A percentile compares a stretch with the other conserved stretches of the same genome.
Evolutionary conservation across 192 early-diverging fungal species (phyloP).

Genomic region (Linnemannia hyalina): DNA sequence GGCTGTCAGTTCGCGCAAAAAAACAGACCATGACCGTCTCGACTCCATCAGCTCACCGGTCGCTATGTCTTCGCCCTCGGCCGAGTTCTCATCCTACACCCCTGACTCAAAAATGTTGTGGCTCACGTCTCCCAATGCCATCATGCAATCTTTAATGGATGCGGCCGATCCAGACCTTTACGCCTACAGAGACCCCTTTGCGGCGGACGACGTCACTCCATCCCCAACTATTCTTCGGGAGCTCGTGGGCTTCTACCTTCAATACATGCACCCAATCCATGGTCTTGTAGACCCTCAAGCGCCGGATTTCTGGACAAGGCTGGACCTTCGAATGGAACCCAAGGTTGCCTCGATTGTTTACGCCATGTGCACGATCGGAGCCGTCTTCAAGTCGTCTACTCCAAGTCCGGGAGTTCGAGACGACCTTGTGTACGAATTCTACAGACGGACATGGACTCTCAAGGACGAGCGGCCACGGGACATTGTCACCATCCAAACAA

Average conservation of each 20-base stretch:
- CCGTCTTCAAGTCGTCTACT: slow-evolving; percentile 12
- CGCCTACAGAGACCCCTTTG: neutral
- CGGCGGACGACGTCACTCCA: neutral
- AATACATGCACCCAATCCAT: slow-evolving; percentile 36
- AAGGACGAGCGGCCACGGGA: slow-evolving; percentile 19
- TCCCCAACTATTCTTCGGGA: slow-evolving; percentile 16
- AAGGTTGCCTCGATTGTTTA: slow-evolving; percentile 41
- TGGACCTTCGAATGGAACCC: slow-evolving; percentile 24
- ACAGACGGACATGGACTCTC: neutral
- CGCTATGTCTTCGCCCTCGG: neutral
- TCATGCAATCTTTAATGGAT: slow-evolving; percentile 24
- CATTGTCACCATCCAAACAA: slow-evolving; percentile 31
- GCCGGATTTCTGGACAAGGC: slow-evolving; percentile 39
- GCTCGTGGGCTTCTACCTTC: slow-evolving; percentile 32
- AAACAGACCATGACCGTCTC: neutral
- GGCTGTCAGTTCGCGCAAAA: neutral
- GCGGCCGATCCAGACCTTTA: slow-evolving; percentile 7
- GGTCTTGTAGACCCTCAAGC: slow-evolving; percentile 27
- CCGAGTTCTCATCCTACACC: neutral
- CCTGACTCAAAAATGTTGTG: neutral
- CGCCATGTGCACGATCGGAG: slow-evolving; percentile 47
- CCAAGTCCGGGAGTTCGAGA: slow-evolving; percentile 8
- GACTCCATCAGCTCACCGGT: neutral
- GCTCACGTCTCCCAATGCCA: slow-evolving; percentile 18
- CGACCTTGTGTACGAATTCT: slow-evolving; percentile 19